Evolutionary conservation across 768 basidiomycete genomes (phyloP).

Genomic region (Phanerodontia chrysosporium): DNA sequence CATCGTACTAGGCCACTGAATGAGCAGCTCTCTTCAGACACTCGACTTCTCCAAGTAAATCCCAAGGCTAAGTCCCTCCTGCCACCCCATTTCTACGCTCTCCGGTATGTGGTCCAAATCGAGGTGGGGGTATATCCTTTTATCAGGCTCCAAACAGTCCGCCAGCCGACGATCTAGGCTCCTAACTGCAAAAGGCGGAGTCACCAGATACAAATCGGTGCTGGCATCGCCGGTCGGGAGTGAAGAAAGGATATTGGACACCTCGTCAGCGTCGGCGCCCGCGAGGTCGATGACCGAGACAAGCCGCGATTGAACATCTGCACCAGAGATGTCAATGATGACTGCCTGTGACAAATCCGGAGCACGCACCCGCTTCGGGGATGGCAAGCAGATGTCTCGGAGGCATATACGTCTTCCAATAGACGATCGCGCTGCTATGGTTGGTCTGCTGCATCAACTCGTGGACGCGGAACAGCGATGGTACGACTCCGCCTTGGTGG

Average conservation of each 20-base stretch:
- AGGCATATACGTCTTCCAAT: slow-evolving; percentile 40
- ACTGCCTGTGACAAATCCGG: not conserved
- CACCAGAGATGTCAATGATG: not conserved
- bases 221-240: slow-evolving; percentile 5
- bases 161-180: slow-evolving; percentile 15
- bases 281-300: slow-evolving; percentile 27
- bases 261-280: slow-evolving; percentile 19
- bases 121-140: slow-evolving; percentile 33
- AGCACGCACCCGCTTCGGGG: slow-evolving; percentile 19
- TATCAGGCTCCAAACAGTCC: slow-evolving; percentile 22
- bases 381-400: slow-evolving; percentile 33
- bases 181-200: slow-evolving; percentile 26
- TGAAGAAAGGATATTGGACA: slow-evolving; percentile 18
- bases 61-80: slow-evolving; percentile 29
- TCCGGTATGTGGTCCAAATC: slow-evolving; percentile 35
- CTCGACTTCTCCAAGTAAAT: slow-evolving; percentile 24
- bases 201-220: slow-evolving; percentile 24
- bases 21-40: slow-evolving; percentile 1
- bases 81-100: slow-evolving; percentile 24
- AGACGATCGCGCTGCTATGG: slow-evolving; percentile 20
- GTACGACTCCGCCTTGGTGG: slow-evolving; percentile 40
- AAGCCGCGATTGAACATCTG: slow-evolving; percentile 24
- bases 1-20: not conserved
- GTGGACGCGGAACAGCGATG: slow-evolving; percentile 31
- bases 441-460: slow-evolving; percentile 3